Base-by-base conservation (phyloP, 2,329 filamentous ascomycete species). In the Curvularia sp. region DNA sequence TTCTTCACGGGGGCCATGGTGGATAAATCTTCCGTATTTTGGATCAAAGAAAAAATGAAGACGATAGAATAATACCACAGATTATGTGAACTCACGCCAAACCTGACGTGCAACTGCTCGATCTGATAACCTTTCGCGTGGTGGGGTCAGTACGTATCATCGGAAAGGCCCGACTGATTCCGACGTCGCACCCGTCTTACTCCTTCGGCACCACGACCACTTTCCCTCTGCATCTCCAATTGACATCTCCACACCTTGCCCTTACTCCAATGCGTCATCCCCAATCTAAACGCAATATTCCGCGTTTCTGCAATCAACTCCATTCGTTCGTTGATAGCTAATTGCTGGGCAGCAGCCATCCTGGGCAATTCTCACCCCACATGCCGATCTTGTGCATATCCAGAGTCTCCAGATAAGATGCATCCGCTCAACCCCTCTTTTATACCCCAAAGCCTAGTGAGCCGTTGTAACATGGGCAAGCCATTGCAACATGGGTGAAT, bases 1-100 rank as follows among this genome's bases (percentile, higher is more conserved):
- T 69, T 71, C 44, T 58, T 67, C 7, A 42, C 54, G 4, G 44
- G 39, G 31, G 49, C 22, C 66, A 69, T 70, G 0, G 33, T 42
- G 10, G 12, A 4, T 5, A 26, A 15, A 20, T 46, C 31, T n/a
- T 31, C 3, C 9, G 47, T 38, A 9, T 38, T 18, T 39, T 7
- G 30, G n/a, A 18, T 5, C 24, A 28, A 12, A 20, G 8, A 28
- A 9, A 44, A 6, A 33, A 15, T 13, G 20, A 3, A 13, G 6
- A 33, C 22, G 10, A 4, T 33, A 8, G 18, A 48, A 48, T 15
- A 48, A 20, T 22, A 31, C 18, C 43, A 43, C 10, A 12, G 30
- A 43, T 33, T n/a, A 10, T 20, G 26, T 48, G n/a, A 41, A 41
- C 44, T 28, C 20, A 38, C 24, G 49, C 38, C 49, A 30, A 8